phyloP scores from a whole-genome alignment of 2,329 filamentous ascomycete genomes.

The Paecilomyces variotii region DNA sequence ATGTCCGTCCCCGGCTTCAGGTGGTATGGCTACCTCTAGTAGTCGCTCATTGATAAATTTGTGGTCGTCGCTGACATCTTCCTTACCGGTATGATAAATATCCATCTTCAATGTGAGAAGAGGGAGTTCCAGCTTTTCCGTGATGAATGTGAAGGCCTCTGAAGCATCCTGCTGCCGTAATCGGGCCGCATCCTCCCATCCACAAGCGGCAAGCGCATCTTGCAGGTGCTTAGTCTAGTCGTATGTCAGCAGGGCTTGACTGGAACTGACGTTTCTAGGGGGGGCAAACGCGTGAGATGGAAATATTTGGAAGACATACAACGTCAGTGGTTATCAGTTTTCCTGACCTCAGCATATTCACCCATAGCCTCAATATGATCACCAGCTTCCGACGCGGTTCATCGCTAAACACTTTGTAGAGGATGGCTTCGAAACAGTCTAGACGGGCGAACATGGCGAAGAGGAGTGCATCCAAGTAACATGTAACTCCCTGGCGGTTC shows the following conservation, averaged over 20 bases:
- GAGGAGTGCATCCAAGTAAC: constrained; percentile 82
- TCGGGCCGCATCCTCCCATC: constrained; percentile 72
- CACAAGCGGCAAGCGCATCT: constrained; percentile 72
- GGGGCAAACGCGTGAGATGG: background rate
- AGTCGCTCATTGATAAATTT: constrained; percentile 89
- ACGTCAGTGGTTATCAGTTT: constrained; percentile 79
- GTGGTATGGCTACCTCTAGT: constrained; percentile 82
- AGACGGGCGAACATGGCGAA: constrained; percentile 94
- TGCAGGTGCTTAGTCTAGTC: constrained; percentile 71
- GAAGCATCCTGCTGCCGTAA: constrained; percentile 90
- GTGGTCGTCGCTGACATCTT: constrained; percentile 77
- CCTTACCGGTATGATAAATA: constrained; percentile 83
- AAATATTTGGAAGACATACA: constrained; percentile 38
- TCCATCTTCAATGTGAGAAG: constrained; percentile 88
- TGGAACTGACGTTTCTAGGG: background rate
- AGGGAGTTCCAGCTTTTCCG: constrained; percentile 78
- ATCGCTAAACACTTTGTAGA: constrained; percentile 70
- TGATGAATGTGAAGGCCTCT: constrained; percentile 92
- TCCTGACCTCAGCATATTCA: constrained; percentile 81
- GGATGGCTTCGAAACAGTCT: constrained; percentile 85
- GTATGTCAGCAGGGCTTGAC: constrained; percentile 5
- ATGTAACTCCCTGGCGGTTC: constrained; percentile 82
- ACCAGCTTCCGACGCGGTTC: constrained; percentile 64
- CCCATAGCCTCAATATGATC: constrained; percentile 78
- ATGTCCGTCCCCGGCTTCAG: constrained; percentile 57